phyloP scores from a whole-genome alignment of 371 early-diverging fungal species.

The Mucor mucedo region DNA sequence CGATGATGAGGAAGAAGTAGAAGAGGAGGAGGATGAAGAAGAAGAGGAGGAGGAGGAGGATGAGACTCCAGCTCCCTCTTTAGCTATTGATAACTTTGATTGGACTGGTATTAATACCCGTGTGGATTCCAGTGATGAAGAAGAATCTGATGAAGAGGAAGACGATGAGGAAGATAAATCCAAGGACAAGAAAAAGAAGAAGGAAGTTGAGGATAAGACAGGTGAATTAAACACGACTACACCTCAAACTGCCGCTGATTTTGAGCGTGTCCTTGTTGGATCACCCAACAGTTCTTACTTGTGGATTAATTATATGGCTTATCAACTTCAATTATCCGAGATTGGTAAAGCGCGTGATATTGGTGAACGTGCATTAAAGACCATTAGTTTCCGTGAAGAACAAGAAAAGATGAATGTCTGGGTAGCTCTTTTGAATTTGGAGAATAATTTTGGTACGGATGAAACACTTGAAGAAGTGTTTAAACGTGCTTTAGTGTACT shows the following conservation, averaged over 20 bases:
- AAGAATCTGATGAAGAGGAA: conserved; percentile 36
- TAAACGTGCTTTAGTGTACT: conserved; percentile 80
- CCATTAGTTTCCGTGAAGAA: conserved; percentile 92
- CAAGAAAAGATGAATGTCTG: conserved; percentile 96
- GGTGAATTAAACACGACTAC: conserved; percentile 60
- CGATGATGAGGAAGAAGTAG: conserved; percentile 55
- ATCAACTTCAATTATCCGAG: conserved; percentile 88
- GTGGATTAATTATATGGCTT: conserved; percentile 99
- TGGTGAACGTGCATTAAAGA: conserved; percentile 91
- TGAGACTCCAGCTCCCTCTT: conserved; percentile 36
- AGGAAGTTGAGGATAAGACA: conserved; percentile 57
- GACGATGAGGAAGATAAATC: conserved; percentile 50
- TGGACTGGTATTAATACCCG: conserved; percentile 59
- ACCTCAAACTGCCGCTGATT: conserved; percentile 73
- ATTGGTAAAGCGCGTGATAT: conserved; percentile 90
- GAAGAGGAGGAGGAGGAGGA: conserved; percentile 54
- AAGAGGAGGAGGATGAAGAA: conserved; percentile 57
- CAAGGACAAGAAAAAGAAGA: conserved; percentile 57
- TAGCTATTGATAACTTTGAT: conserved; percentile 57
- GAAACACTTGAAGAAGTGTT: conserved; percentile 81
- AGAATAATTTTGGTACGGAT: conserved; percentile 88
- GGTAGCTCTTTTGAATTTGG: conserved; percentile 93
- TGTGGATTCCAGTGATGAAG: conserved; percentile 42
- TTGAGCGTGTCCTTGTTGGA: conserved; percentile 88
- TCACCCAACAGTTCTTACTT: conserved; percentile 95